Percentiles rank a stretch among this genome's conserved stretches.
Evolutionary conservation across 2,329 filamentous ascomycete genomes (phyloP).

Genomic region (Meredithiella fracta): DNA sequence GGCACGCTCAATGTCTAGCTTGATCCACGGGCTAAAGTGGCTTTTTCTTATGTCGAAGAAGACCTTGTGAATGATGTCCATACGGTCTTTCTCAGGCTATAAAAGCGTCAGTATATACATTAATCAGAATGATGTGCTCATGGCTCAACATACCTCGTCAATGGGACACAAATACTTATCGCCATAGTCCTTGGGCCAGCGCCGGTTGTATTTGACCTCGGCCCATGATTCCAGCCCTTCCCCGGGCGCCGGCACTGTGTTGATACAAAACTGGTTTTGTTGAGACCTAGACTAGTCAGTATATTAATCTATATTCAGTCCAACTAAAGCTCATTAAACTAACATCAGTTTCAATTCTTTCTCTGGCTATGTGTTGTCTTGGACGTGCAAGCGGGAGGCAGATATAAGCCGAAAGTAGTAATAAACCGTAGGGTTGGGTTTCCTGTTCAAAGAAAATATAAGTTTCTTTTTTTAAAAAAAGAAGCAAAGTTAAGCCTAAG

Average conservation of each 20-base stretch:
- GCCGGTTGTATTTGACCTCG: slow-evolving; percentile 48
- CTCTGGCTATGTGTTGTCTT: no score
- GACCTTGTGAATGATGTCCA: slow-evolving; percentile 70
- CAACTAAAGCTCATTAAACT: not conserved
- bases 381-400: no score
- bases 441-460: no score
- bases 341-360: not conserved
- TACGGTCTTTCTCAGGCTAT: slow-evolving; percentile 55
- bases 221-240: slow-evolving; percentile 17
- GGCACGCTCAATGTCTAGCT: not conserved
- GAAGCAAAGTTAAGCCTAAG: no score
- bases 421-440: no score
- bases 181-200: slow-evolving; percentile 50
- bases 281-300: not conserved
- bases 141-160: slow-evolving; percentile 50
- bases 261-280: slow-evolving; percentile 3
- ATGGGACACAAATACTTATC: slow-evolving; percentile 63
- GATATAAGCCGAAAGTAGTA: no score
- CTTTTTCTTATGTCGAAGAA: slow-evolving; percentile 25
- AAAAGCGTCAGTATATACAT: no score
- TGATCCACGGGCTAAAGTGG: not conserved
- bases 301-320: no score
- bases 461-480: no score
- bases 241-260: slow-evolving; percentile 5
- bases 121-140: no score